Percentiles rank a stretch among this genome's conserved stretches.
phyloP scores from a whole-genome alignment of 148 eudicot species.

The Simmondsia chinensis region DNA sequence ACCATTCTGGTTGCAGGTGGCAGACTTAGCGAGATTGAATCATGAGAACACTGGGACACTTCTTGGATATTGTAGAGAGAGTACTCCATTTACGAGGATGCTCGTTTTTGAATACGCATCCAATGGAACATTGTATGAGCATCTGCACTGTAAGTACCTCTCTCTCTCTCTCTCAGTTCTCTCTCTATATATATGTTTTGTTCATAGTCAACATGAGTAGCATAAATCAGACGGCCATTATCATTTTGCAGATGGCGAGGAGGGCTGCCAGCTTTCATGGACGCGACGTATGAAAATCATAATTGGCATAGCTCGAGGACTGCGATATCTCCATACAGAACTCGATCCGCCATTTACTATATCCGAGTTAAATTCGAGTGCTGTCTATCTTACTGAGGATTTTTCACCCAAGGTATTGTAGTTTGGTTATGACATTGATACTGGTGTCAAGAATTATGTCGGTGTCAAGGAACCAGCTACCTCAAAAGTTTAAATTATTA shows the following conservation, averaged over 20 bases:
- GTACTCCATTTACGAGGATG: conserved; percentile 84
- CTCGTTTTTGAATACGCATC: conserved; percentile 85
- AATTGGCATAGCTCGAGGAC: conserved; percentile 73
- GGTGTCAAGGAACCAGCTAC: too few species aligned
- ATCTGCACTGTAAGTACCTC: conserved; percentile 89
- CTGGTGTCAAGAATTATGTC: too few species aligned
- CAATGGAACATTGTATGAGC: conserved; percentile 86
- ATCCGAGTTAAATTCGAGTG: conserved; percentile 68
- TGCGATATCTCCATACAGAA: conserved; percentile 83
- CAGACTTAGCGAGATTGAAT: conserved; percentile 80
- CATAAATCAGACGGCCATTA: conserved; percentile 13
- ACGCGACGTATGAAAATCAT: conserved; percentile 82
- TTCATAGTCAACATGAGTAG: conserved; percentile 6
- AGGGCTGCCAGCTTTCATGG: conserved; percentile 91
- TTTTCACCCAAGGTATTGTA: conserved; percentile 80
- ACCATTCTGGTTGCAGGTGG: conserved; percentile 42
- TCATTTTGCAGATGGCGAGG: conserved; percentile 75
- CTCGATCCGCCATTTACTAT: conserved; percentile 86
- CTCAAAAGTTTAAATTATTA: too few species aligned
- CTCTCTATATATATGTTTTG: too few species aligned
- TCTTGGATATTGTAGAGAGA: conserved; percentile 82
- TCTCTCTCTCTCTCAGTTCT: too few species aligned
- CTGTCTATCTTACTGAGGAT: conserved; percentile 87
- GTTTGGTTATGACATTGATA: background rate
- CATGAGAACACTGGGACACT: conserved; percentile 80